Evolutionary conservation across 179 eudicot species (phyloP).

Genomic region (Silene vulgaris): DNA sequence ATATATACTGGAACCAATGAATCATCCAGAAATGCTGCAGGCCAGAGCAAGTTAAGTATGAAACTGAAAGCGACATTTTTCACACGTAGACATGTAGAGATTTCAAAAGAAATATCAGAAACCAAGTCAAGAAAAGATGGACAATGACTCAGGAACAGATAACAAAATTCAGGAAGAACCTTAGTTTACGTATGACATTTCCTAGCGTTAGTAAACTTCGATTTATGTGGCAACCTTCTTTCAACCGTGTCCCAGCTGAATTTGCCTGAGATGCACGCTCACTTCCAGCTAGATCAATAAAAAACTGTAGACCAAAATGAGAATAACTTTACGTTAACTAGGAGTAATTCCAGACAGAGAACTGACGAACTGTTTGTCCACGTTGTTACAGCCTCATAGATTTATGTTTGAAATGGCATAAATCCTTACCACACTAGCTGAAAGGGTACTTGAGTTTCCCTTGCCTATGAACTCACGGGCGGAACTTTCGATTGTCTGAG

Average conservation of each 20-base stretch:
- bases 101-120: background rate
- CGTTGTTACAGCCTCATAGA: background rate
- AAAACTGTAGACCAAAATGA: conserved; percentile 51
- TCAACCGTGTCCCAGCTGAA: conserved; percentile 80
- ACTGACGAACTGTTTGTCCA: background rate
- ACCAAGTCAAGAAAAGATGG: background rate
- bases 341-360: background rate
- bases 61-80: background rate
- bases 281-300: conserved; percentile 97
- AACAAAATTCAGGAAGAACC: conserved; percentile 36
- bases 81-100: background rate
- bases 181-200: conserved; percentile 91
- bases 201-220: conserved; percentile 83
- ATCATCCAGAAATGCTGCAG: background rate
- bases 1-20: background rate
- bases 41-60: background rate
- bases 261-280: conserved; percentile 96
- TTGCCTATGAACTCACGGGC: conserved; percentile 86
- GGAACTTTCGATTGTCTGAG: conserved; percentile 91
- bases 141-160: background rate
- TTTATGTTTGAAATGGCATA: background rate
- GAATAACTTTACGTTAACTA: conserved; percentile 1
- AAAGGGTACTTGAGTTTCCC: conserved; percentile 76
- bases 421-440: conserved; percentile 85
- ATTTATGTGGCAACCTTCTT: conserved; percentile 95